These are phyloP conservation scores for Xylaria cubensis DNA, from an alignment of 495 filamentous ascomycete species.

Conservation along the genomic window DNA sequence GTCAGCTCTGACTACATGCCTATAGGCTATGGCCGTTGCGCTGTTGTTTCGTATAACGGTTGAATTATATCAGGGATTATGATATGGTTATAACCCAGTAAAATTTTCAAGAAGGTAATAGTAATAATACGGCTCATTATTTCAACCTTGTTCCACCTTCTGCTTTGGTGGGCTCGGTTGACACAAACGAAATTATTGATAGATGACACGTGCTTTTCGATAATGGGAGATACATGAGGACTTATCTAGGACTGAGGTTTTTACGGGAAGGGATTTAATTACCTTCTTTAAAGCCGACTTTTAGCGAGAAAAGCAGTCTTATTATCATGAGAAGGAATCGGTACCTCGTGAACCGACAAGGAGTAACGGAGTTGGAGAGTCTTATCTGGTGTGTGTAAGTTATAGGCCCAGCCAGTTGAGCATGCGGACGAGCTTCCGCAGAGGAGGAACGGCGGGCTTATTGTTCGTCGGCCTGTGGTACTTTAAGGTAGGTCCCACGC, in stretches of 20 bases:
- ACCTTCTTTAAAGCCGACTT: background rate
- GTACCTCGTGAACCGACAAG: background rate
- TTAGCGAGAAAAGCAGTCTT: background rate
- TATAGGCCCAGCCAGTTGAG: background rate
- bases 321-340: background rate
- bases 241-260: too few species aligned
- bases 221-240: background rate
- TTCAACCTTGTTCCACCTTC: background rate
- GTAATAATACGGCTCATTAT: background rate
- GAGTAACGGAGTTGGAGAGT: background rate
- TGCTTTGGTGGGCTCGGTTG: constrained; percentile 3
- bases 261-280: background rate
- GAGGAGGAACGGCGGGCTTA: background rate
- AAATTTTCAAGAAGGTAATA: background rate
- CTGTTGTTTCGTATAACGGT: background rate
- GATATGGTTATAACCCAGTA: background rate
- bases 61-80: background rate
- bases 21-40: background rate
- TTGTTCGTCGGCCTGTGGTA: background rate
- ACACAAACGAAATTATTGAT: background rate
- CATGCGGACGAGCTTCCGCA: background rate
- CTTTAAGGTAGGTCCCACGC: background rate
- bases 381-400: background rate
- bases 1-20: background rate
- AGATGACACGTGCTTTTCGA: background rate